These are phyloP conservation scores for Stachybotrys chartarum DNA, from an alignment of 2,329 filamentous ascomycete genomes.

Conservation along the genomic window DNA sequence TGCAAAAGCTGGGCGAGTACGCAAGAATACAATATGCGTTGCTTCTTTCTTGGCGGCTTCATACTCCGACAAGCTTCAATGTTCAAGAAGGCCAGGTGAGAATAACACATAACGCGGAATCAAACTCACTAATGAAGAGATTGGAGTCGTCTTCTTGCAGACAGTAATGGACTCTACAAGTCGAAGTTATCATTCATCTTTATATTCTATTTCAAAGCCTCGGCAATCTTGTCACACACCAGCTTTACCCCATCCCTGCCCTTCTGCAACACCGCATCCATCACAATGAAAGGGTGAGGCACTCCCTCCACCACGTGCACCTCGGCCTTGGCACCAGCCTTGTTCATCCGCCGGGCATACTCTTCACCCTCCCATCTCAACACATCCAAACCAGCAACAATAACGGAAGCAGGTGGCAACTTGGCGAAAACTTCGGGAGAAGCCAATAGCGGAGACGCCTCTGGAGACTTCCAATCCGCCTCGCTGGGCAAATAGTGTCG, in stretches of 20 bases:
- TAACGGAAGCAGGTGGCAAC: background rate
- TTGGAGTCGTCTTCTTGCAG: too few species aligned
- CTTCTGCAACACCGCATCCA: background rate
- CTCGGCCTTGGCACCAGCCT: background rate
- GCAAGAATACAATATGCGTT: too few species aligned
- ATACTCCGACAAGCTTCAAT: too few species aligned
- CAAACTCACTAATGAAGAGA: too few species aligned
- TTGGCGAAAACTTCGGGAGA: background rate
- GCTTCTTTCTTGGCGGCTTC: too few species aligned
- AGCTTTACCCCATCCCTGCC: background rate
- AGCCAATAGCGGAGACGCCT: background rate
- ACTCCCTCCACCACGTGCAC: background rate
- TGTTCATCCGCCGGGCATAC: background rate
- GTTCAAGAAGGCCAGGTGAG: too few species aligned
- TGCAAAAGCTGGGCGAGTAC: too few species aligned
- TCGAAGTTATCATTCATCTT: background rate
- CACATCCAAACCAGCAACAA: background rate
- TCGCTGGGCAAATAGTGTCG: conserved; percentile 1
- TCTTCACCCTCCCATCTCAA: background rate
- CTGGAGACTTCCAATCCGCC: background rate
- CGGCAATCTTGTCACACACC: background rate
- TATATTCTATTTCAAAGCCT: background rate
- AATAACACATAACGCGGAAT: too few species aligned
- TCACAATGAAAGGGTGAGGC: background rate
- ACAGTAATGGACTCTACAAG: too few species aligned